Evolutionary conservation across 192 early-diverging fungal genomes (phyloP), one percentile per base, ranked within the genome.

Genomic region (Jimgerdemannia lactiflua): DNA sequence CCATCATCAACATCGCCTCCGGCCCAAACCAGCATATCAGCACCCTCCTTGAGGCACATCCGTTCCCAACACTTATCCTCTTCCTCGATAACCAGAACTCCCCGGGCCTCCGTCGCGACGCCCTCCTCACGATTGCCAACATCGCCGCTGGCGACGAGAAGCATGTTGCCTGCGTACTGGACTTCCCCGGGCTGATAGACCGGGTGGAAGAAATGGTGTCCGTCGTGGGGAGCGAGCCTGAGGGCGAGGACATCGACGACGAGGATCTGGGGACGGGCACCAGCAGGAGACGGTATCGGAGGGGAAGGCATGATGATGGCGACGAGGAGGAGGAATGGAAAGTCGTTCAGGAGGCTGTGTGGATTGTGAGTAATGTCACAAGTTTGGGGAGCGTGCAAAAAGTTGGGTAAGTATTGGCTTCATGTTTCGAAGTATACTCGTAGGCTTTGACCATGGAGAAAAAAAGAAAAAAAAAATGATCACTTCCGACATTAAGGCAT

Each of bases 1-100:
- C 75, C 3, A 70, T 79, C 44, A 76, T 82, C 4, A 82, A 82
- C 41, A 82, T 82, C 39, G 74, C 81, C 10, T 82, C 77, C 14
- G 81, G 77, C 3, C 75, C 81, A 40, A 76, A 82, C 29, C 70
- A 76, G 43, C 69, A 74, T 65, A 63, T 74, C 19, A 72, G 72
- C 3, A 43, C 54, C 11, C 39, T 54, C 8, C 44, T 82, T 43
- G 64, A 72, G 18, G 73, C 66, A 14, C 66, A 67, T 1, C 69
- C 64, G 4, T 20, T 82, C 2, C 64, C 75, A 44, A 63, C 66
- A 3, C 70, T 77, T 3, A n/a, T 43, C 11, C 64, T 19, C 3
- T 74, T 65, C n/a, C 72, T 74, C 20, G 20, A 19, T 20, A 64
- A 43, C 3, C 39, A 19, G 7, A 66, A 49, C 20, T 8, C 65